Percentiles rank a stretch among this genome's conserved stretches.
phyloP scores from a whole-genome alignment of 2,329 filamentous ascomycete species.

The Diaporthe australafricana region DNA sequence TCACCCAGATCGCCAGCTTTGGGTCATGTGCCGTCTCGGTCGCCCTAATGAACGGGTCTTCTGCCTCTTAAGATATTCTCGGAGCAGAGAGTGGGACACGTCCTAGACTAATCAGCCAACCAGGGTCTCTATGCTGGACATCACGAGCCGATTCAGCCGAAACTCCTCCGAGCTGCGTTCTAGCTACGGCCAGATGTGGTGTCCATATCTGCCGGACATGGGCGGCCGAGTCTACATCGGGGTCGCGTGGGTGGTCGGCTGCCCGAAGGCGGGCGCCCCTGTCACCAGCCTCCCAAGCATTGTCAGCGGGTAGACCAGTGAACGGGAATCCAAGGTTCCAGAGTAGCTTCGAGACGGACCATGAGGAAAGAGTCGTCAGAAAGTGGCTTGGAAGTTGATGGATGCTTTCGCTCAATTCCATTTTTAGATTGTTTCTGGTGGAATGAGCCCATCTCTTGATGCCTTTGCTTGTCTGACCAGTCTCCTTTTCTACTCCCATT shows the following conservation, averaged over 20 bases:
- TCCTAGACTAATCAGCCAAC: not conserved
- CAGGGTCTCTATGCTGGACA: not conserved
- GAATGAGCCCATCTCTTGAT: not conserved
- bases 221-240: not conserved
- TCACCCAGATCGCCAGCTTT: not conserved
- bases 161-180: not conserved
- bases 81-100: not conserved
- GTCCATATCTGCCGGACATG: not conserved
- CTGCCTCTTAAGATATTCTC: not conserved
- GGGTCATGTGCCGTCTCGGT: not conserved
- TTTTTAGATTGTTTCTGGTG: not conserved
- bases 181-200: slow-evolving; percentile 11
- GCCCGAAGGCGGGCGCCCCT: not conserved
- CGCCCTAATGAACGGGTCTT: not conserved
- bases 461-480: not conserved
- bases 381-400: not conserved
- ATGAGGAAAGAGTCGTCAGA: not conserved
- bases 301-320: not conserved
- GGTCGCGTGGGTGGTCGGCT: slow-evolving; percentile 6
- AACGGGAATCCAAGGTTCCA: not conserved
- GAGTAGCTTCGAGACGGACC: not conserved
- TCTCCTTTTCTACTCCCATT: not conserved
- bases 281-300: not conserved
- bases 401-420: no score
- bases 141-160: not conserved